Conservation (phyloP, 139 green algal genomes). For the Chlorella vulgaris region DNA sequence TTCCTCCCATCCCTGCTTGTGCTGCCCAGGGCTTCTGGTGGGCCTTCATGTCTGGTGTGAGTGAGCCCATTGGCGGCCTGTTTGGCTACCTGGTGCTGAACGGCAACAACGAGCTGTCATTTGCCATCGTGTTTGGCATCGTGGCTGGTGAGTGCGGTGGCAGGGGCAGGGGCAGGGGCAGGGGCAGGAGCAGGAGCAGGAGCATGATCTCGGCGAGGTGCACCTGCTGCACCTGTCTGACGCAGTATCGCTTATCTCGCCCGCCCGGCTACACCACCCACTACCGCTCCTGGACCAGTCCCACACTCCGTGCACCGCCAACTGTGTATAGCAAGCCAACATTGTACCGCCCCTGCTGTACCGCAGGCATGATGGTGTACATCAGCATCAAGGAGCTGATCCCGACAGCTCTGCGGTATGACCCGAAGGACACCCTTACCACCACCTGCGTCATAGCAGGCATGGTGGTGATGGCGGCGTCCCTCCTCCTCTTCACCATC, state of each 20-base stretch:
- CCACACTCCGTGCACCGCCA: too few relatives aligned
- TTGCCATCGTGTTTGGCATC: slow-evolving; percentile 66
- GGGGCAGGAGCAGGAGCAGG: too few relatives aligned
- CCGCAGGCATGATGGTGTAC: slow-evolving; percentile 79
- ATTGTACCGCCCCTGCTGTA: not conserved
- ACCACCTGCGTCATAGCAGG: slow-evolving; percentile 62
- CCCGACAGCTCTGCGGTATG: slow-evolving; percentile 82
- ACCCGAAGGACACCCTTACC: slow-evolving; percentile 60
- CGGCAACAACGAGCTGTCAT: slow-evolving; percentile 23
- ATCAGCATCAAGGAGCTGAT: slow-evolving; percentile 81
- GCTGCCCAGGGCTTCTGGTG: slow-evolving; percentile 63
- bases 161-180: too few relatives aligned
- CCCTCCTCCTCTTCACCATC: slow-evolving; percentile 72
- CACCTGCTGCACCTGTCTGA: not conserved
- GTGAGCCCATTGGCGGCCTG: slow-evolving; percentile 77
- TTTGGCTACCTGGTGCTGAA: slow-evolving; percentile 48
- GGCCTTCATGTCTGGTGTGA: slow-evolving; percentile 68
- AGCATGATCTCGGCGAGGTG: too few relatives aligned
- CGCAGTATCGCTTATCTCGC: too few relatives aligned
- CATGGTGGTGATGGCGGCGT: slow-evolving; percentile 76
- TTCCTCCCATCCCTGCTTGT: not conserved
- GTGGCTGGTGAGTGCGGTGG: slow-evolving; percentile 57
- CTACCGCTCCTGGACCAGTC: too few relatives aligned
- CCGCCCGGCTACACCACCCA: too few relatives aligned
- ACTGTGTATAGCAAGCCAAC: too few relatives aligned